Percentiles rank a stretch among this genome's conserved stretches.
These are phyloP conservation scores for Lipomyces chichibuensis DNA, from an alignment of 805 yeast species.

Conservation along the genomic window DNA sequence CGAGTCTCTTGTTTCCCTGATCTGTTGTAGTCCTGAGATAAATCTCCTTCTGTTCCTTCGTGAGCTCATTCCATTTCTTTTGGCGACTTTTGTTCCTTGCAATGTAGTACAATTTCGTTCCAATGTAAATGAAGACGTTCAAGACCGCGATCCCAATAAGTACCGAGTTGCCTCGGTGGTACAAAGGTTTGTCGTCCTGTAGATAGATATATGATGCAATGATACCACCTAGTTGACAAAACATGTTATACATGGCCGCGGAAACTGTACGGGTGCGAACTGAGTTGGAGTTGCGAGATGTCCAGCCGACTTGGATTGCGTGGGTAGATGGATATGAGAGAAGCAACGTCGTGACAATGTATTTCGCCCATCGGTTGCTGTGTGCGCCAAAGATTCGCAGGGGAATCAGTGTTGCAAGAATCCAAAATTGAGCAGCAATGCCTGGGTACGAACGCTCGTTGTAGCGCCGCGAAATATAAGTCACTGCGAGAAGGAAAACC, in stretches of 20 bases:
- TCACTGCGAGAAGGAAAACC: slow-evolving; percentile 37
- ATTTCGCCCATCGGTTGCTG: slow-evolving; percentile 34
- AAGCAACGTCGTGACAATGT: slow-evolving; percentile 38
- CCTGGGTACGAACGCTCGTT: slow-evolving; percentile 24
- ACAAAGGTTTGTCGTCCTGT: slow-evolving; percentile 60
- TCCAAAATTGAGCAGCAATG: slow-evolving; percentile 27
- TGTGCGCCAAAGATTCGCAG: slow-evolving; percentile 37
- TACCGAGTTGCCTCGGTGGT: slow-evolving; percentile 57
- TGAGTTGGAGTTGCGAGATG: slow-evolving; percentile 63
- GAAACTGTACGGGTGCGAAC: slow-evolving; percentile 67
- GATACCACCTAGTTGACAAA: slow-evolving; percentile 61
- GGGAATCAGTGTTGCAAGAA: slow-evolving; percentile 25
- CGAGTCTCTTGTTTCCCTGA: slow-evolving; percentile 62
- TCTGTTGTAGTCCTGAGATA: slow-evolving; percentile 55
- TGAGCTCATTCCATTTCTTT: slow-evolving; percentile 55
- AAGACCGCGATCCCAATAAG: slow-evolving; percentile 40
- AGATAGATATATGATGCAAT: slow-evolving; percentile 61
- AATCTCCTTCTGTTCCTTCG: slow-evolving; percentile 53
- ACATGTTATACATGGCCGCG: slow-evolving; percentile 67
- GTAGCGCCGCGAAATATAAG: slow-evolving; percentile 17
- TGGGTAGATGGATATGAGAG: slow-evolving; percentile 56
- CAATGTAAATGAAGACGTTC: slow-evolving; percentile 38
- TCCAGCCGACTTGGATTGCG: slow-evolving; percentile 62
- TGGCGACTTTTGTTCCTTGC: slow-evolving; percentile 46
- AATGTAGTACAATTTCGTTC: slow-evolving; percentile 44